Evolutionary conservation across 1,284 basidiomycete species (phyloP), one percentile per base, ranked within the genome.

Genomic region (Xerocomus amazonicus): DNA sequence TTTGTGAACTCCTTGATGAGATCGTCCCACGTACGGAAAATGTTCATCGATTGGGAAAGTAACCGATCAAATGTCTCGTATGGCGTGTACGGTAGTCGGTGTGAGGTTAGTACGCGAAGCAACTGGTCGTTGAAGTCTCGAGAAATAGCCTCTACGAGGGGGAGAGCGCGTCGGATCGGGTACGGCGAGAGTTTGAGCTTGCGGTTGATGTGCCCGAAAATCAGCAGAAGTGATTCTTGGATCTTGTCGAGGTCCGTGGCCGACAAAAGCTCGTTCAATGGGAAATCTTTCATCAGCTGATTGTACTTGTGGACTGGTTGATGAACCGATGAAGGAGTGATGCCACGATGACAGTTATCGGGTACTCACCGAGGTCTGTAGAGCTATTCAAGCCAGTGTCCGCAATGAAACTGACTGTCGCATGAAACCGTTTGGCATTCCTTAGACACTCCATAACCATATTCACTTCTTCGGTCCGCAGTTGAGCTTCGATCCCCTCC

Each of bases 241-340:
- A 97, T 89, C 74, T 95, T 97, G 64, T 92, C 89, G 3, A 99
- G 82, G 67, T 98, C 95, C 1, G 95, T 97, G 0, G 97, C 93
- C 3, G 95, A 92, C 16, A 99, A 80, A 13, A 99, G 83, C 66
- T 97, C 95, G 65, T 98, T 96, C 36, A 99, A 75, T 0, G 97
- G 97, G 62, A 99, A 97, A 65, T 99, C 97, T 70, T 96, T 97
- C 96, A 99, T 98, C 52, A 99, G 80, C 56, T 91, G 84, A 63
- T 99, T 98, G 76, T 98, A 96, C 69, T 96, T 96, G 77, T 94
- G 92, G 3, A 96, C 94, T 91, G 56, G 3, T 41, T 75, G 90
- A 87, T 2, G 39, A n/a, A 16, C 26, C 3, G 7, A 47, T 59
- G 23, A 64, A 60, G n/a, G 9, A 28, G 1, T 6, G 9, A 26